Conservation (phyloP, 805 yeast genomes). For the Barnettozyma siamensis region DNA sequence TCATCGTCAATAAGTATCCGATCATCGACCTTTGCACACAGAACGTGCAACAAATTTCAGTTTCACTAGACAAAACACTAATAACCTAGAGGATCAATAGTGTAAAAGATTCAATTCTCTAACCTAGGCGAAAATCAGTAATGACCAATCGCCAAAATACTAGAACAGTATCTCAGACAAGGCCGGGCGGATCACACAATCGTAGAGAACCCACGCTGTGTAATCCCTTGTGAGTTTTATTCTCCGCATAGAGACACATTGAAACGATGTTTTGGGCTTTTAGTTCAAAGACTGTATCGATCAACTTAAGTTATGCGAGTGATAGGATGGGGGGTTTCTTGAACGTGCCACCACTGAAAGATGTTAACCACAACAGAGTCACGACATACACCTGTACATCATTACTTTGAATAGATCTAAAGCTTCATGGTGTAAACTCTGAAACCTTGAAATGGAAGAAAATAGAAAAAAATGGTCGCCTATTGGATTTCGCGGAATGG, state of each 20-base stretch:
- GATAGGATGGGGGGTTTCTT: no score
- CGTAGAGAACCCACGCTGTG: no score
- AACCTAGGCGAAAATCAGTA: no score
- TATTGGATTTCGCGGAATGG: no score
- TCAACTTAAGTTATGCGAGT: constrained; percentile 21
- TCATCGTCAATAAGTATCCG: no score
- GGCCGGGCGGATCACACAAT: not conserved
- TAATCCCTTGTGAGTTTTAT: not conserved
- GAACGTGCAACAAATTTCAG: not conserved
- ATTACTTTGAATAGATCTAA: no score
- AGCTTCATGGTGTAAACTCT: no score
- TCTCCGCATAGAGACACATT: constrained; percentile 30
- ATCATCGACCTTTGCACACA: not conserved
- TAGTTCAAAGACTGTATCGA: constrained; percentile 10
- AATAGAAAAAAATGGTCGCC: no score
- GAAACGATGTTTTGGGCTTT: constrained; percentile 22
- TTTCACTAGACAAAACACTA: not conserved
- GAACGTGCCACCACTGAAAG: no score
- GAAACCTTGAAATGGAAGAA: no score
- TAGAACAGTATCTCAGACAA: not conserved
- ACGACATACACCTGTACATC: not conserved
- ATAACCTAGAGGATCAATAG: not conserved
- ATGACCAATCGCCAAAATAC: not conserved
- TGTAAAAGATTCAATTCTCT: not conserved
- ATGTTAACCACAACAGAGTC: not conserved